A percentile compares a stretch with the other conserved stretches of the same genome.
Conservation (phyloP, 78 protist genomes). For the Dictyostelium firmibasis region DNA sequence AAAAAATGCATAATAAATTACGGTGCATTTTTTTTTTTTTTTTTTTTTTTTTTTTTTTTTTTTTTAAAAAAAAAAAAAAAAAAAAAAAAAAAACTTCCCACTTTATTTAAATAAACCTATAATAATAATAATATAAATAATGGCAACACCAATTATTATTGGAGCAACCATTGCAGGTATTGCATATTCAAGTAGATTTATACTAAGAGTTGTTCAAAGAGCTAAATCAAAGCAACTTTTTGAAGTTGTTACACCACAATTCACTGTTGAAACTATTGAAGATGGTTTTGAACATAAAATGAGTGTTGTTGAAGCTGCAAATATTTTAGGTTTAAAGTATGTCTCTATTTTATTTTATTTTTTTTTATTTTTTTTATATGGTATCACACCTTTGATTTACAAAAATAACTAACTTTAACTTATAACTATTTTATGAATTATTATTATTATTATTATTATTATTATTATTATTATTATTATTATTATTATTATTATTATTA, state of each 20-base stretch:
- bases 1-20: too few relatives aligned
- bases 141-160: constrained; percentile 76
- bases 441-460: too few relatives aligned
- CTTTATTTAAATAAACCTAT: not conserved
- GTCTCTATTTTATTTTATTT: not conserved
- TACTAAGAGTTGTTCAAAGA: not conserved
- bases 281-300: constrained; percentile 48
- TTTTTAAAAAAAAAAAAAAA: not conserved
- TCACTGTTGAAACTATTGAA: not conserved
- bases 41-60: too few relatives aligned
- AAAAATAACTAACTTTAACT: too few relatives aligned
- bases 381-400: too few relatives aligned
- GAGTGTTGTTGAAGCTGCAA: constrained; percentile 25
- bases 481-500: too few relatives aligned
- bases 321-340: constrained; percentile 37
- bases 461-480: too few relatives aligned
- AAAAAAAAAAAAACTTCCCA: not conserved
- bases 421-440: too few relatives aligned
- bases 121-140: not conserved
- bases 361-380: not conserved
- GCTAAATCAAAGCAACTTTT: not conserved
- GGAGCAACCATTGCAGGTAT: constrained; percentile 62
- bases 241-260: not conserved
- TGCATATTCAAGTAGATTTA: constrained; percentile 33
- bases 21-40: not conserved